A percentile compares a stretch with the other conserved stretches of the same genome.
Conservation (phyloP, 2,329 filamentous ascomycete species). For the Ilyonectria sp. region DNA sequence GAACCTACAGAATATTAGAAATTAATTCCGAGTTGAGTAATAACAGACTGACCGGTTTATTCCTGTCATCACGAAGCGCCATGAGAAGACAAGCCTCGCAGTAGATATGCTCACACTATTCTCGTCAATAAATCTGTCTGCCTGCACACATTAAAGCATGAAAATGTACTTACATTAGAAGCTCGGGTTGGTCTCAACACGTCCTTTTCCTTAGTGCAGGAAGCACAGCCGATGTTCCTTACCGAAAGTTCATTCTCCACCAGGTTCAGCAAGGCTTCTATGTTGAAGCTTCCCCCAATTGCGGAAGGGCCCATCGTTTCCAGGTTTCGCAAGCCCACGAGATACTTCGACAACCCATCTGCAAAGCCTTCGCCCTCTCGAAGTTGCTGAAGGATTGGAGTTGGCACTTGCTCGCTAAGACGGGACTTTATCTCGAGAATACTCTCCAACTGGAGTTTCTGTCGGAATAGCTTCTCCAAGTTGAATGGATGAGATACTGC, state of each 20-base stretch:
- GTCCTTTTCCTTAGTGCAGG: slow-evolving; percentile 5
- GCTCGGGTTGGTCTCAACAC: background rate
- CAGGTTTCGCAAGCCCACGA: slow-evolving; percentile 32
- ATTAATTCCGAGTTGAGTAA: too few species aligned
- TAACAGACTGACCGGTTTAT: background rate
- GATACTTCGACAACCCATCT: slow-evolving; percentile 24
- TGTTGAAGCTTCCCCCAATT: slow-evolving; percentile 42
- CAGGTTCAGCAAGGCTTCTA: slow-evolving; percentile 33
- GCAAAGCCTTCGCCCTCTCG: background rate
- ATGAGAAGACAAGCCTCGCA: slow-evolving; percentile 46
- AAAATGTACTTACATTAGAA: slow-evolving; percentile 24
- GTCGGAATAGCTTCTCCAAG: slow-evolving; percentile 47
- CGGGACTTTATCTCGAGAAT: slow-evolving; percentile 16
- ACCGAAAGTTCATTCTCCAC: slow-evolving; percentile 30
- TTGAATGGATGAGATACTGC: slow-evolving; percentile 48
- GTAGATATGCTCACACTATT: slow-evolving; percentile 53
- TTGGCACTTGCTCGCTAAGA: background rate
- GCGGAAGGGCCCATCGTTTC: background rate
- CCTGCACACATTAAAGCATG: background rate
- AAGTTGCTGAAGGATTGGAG: slow-evolving; percentile 29
- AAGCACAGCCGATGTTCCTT: slow-evolving; percentile 1
- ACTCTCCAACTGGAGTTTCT: fast-evolving
- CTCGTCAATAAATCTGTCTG: slow-evolving; percentile 19
- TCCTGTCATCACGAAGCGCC: background rate
- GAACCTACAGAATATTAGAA: background rate